Base-by-base conservation (phyloP, 2,329 filamentous ascomycete species). In the Sphaerulina musiva region DNA sequence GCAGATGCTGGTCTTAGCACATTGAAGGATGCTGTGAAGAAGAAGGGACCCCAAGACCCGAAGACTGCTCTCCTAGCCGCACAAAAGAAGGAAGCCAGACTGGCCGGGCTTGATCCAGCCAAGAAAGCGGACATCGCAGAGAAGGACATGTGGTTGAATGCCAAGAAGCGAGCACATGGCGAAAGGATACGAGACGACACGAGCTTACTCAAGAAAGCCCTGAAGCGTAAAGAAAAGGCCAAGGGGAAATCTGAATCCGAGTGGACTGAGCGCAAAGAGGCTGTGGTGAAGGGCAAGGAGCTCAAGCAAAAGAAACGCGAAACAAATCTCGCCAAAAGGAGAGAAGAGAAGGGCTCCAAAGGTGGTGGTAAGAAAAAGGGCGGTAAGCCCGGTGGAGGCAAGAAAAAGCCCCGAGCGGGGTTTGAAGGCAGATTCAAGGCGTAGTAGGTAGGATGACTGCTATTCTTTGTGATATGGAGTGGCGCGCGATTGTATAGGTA, bases 231-330 rank as follows among this genome's bases (percentile, higher is more conserved):
- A 76, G 89, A 96, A 66, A 83, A 85, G 62, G 77, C 81, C 49
- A 97, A 96, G 82, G 86, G 85, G 73, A 95, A 93, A 82, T 95
- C 88, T 68, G 89, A 89, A 70, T 85, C 86, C 68, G 89, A 93
- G 67, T 97, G 93, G 76, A 73, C 73, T 51, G 75, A 77, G 54
- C 65, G 76, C 12, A 64, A 73, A 17, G 72, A 73, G 34, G 71
- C 69, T 31, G 73, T 78, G 1, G 64, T 72, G 45, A 75, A 77
- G 64, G 72, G 74, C 53, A 73, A 73, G 62, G 74, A 75, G 59
- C 70, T 71, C 62, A 73, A 71, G 60, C 74, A 78, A 66, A 77
- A 76, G 71, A 75, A 72, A 68, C 68, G 75, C 14, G 75, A 77
- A 62, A 69, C 71, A 43, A 77, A 77, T 59, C 59, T 97, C 46